A percentile compares a stretch with the other conserved stretches of the same genome.
Evolutionary conservation across 108 stramenopile genomes (phyloP).

Genomic region (Skeletonema menzelii): DNA sequence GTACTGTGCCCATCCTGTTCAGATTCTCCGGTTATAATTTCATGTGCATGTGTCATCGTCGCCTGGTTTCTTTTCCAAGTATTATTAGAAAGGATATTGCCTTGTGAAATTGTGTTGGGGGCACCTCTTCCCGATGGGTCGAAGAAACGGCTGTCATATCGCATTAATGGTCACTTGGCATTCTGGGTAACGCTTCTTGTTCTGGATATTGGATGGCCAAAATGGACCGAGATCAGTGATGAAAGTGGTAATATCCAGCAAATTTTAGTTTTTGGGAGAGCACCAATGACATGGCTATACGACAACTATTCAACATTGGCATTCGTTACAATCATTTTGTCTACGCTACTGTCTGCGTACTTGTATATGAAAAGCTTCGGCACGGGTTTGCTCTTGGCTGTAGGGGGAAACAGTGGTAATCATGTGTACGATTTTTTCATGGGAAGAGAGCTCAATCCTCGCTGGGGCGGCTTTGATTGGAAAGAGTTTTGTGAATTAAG

Average conservation of each 20-base stretch:
- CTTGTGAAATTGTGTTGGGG: slow-evolving; percentile 82
- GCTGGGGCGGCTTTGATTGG: slow-evolving; percentile 87
- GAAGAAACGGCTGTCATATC: slow-evolving; percentile 68
- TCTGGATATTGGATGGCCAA: slow-evolving; percentile 49
- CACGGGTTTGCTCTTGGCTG: slow-evolving; percentile 67
- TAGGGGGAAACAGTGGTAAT: slow-evolving; percentile 84
- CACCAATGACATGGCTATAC: slow-evolving; percentile 80
- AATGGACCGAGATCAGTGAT: slow-evolving; percentile 32
- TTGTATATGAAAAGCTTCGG: slow-evolving; percentile 79
- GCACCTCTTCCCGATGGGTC: slow-evolving; percentile 59
- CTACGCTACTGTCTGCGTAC: slow-evolving; percentile 59
- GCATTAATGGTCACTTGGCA: slow-evolving; percentile 92
- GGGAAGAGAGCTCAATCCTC: slow-evolving; percentile 97
- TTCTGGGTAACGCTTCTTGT: slow-evolving; percentile 89
- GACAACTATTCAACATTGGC: slow-evolving; percentile 74
- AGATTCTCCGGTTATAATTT: slow-evolving; percentile 8
- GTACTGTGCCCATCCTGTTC: slow-evolving; percentile 50
- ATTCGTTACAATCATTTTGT: slow-evolving; percentile 61
- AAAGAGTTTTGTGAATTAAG: slow-evolving; percentile 98
- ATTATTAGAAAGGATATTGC: slow-evolving; percentile 81
- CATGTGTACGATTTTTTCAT: slow-evolving; percentile 94
- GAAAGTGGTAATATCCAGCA: slow-evolving; percentile 16
- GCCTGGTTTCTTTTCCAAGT: slow-evolving; percentile 90
- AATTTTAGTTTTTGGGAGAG: slow-evolving; percentile 42
- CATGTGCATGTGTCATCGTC: slow-evolving; percentile 56